Evolutionary conservation across 176 grass and related monocot genomes (phyloP).

Genomic region (Thinopyrum elongatum): DNA sequence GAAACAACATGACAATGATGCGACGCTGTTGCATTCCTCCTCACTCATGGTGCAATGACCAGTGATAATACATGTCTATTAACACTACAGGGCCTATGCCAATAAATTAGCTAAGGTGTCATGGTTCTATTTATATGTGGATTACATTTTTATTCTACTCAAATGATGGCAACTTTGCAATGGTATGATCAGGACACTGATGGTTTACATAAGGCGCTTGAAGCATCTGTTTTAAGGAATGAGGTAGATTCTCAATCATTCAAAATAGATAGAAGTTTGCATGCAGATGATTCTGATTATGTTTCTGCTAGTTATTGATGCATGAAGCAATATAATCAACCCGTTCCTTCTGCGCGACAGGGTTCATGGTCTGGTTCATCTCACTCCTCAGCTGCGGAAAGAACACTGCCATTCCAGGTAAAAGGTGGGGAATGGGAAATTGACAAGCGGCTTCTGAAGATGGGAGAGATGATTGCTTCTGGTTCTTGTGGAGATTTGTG

Average conservation of each 20-base stretch:
- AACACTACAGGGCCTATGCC: background rate
- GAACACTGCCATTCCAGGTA: slow-evolving; percentile 70
- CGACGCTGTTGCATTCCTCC: background rate
- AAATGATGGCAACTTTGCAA: slow-evolving; percentile 38
- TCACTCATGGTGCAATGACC: background rate
- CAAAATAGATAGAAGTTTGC: slow-evolving; percentile 14
- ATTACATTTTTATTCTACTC: background rate
- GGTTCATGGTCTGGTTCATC: slow-evolving; percentile 99
- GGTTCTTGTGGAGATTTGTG: slow-evolving; percentile 97
- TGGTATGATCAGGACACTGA: slow-evolving; percentile 72
- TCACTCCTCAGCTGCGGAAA: slow-evolving; percentile 93
- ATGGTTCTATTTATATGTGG: slow-evolving; percentile 25
- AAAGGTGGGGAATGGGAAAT: slow-evolving; percentile 93
- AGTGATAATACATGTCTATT: background rate
- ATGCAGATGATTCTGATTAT: slow-evolving; percentile 15
- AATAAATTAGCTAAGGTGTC: slow-evolving; percentile 18
- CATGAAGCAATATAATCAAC: background rate
- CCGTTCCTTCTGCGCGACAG: slow-evolving; percentile 41
- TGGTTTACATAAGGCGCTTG: slow-evolving; percentile 79
- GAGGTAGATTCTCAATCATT: slow-evolving; percentile 58
- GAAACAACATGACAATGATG: background rate
- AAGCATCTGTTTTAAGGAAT: slow-evolving; percentile 87
- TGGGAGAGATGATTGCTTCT: slow-evolving; percentile 79
- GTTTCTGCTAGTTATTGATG: slow-evolving; percentile 12
- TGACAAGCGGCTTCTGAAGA: slow-evolving; percentile 80